A percentile compares a stretch with the other conserved stretches of the same genome.
Evolutionary conservation across 78 protist genomes (phyloP).

Genomic region (Cavenderia fasciculata): DNA sequence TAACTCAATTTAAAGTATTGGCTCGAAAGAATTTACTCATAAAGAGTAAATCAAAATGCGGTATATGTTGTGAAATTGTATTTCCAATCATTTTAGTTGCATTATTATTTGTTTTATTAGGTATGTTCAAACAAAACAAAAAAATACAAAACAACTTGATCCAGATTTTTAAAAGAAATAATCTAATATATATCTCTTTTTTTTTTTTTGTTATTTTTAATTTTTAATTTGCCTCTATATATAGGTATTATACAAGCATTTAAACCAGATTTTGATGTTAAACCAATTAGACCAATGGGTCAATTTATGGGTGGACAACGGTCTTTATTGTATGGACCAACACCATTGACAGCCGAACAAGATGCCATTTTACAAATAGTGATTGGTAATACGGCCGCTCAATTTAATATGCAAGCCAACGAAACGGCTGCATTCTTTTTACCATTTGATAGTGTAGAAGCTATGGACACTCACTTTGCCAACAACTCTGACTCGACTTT

Average conservation of each 20-base stretch:
- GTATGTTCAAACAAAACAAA: too few relatives aligned
- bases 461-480: constrained; percentile 11
- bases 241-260: neutral
- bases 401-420: too few relatives aligned
- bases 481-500: neutral
- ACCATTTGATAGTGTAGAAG: neutral
- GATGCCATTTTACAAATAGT: neutral
- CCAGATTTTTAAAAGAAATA: too few relatives aligned
- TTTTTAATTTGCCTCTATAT: neutral
- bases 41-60: constrained; percentile 5
- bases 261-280: neutral
- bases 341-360: constrained; percentile 19
- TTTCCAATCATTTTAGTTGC: constrained; percentile 6
- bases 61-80: constrained; percentile 26
- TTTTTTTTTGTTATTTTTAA: neutral
- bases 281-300: neutral
- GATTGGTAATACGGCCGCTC: neutral
- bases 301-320: neutral
- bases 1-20: too few relatives aligned
- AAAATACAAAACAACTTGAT: too few relatives aligned
- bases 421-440: neutral
- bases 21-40: constrained; percentile 40
- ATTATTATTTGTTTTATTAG: constrained; percentile 23
- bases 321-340: constrained; percentile 9
- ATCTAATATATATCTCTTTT: neutral